Evolutionary conservation across 805 yeast species (phyloP).

Genomic region (Yarrowia divulgata): DNA sequence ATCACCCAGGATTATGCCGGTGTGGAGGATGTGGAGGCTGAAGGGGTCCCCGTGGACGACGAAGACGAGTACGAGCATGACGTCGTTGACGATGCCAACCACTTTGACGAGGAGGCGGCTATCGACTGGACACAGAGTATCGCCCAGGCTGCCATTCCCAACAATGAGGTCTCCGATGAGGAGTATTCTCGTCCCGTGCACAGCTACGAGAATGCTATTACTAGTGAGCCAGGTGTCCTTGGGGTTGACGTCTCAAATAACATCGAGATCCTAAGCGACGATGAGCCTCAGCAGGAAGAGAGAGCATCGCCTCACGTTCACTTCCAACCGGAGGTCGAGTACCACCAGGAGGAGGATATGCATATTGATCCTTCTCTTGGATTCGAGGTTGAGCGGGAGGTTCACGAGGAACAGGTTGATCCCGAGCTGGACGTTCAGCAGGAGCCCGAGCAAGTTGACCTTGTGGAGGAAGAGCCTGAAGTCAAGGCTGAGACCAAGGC

Average conservation of each 20-base stretch:
- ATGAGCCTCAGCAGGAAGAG: background rate
- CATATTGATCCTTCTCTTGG: conserved; percentile 25
- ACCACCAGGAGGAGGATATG: background rate
- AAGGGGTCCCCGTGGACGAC: conserved; percentile 33
- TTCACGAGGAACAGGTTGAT: background rate
- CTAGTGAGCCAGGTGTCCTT: background rate
- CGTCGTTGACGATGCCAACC: background rate
- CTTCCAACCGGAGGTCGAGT: background rate
- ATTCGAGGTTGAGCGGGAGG: background rate
- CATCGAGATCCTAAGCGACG: conserved; percentile 25
- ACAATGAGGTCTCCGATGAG: conserved; percentile 12
- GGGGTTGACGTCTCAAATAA: background rate
- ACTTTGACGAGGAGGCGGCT: conserved; percentile 6
- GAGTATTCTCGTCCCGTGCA: conserved; percentile 15
- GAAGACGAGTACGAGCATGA: conserved; percentile 21
- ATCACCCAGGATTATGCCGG: conserved; percentile 30
- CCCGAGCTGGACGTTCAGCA: background rate
- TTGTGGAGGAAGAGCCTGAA: background rate
- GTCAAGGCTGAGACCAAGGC: background rate
- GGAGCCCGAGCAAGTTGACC: background rate
- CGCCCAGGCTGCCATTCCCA: conserved; percentile 28
- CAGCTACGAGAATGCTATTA: background rate
- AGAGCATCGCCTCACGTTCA: background rate
- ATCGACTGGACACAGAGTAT: conserved; percentile 21
- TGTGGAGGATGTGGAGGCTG: conserved; percentile 37